Evolutionary conservation across 2,329 filamentous ascomycete species (phyloP).

Genomic region (Passalora sequoiae): DNA sequence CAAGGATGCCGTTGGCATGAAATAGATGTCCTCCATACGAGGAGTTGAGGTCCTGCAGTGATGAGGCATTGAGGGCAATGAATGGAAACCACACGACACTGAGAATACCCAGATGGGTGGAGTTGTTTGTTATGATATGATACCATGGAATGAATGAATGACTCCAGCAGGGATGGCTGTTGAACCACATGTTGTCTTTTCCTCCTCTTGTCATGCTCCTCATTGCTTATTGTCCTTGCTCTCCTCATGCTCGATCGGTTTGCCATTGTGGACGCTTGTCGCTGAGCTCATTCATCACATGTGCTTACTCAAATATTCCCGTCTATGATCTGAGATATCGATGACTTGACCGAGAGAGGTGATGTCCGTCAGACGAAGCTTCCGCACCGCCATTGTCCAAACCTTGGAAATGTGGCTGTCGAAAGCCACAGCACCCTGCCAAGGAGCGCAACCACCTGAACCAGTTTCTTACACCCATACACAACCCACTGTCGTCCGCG

Average conservation of each 20-base stretch:
- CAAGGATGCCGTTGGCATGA: constrained; percentile 45
- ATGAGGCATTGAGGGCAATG: not conserved
- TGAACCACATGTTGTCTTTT: not conserved
- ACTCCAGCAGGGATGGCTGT: not conserved
- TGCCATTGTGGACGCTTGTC: not conserved
- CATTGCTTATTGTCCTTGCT: not conserved
- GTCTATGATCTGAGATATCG: no score
- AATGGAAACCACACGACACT: not conserved
- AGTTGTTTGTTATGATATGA: constrained; percentile 6
- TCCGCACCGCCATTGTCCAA: no score
- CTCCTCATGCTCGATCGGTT: not conserved
- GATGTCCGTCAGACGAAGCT: no score
- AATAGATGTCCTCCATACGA: constrained; percentile 27
- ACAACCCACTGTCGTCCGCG: no score
- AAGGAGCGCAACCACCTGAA: no score
- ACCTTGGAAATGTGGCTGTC: no score
- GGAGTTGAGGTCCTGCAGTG: not conserved
- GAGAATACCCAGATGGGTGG: not conserved
- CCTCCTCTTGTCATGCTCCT: not conserved
- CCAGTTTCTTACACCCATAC: no score
- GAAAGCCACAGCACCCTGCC: no score
- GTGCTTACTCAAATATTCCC: no score
- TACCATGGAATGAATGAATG: constrained; percentile 3
- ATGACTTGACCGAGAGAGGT: no score
- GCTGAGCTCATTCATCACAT: not conserved